Conservation (phyloP, 208 protist species). For the Trypanosoma brucei region DNA sequence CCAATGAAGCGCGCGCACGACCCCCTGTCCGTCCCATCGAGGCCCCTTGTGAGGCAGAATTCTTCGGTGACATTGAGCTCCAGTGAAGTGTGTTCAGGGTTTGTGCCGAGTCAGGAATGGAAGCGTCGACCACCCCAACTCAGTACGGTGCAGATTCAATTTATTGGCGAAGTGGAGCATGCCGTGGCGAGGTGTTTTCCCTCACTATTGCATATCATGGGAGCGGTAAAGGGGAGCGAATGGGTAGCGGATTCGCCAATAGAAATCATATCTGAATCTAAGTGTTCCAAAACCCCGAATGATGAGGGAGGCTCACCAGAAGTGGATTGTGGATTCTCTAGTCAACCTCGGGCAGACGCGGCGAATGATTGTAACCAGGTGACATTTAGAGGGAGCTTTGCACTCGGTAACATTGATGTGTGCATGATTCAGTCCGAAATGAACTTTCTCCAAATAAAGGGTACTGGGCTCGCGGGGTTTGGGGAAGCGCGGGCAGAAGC, state of each 20-base stretch:
- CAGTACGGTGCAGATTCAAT: constrained; percentile 41
- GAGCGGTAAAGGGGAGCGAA: not conserved
- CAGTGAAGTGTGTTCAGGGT: not conserved
- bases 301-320: not conserved
- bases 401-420: constrained; percentile 56
- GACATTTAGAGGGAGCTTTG: constrained; percentile 67
- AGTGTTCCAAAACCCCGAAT: not conserved
- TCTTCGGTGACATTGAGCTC: not conserved
- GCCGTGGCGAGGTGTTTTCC: constrained; percentile 38
- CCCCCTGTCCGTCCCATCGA: not conserved
- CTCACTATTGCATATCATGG: constrained; percentile 11
- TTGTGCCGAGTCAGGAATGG: not conserved
- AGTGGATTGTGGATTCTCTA: not conserved
- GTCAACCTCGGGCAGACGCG: not conserved
- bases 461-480: constrained; percentile 52
- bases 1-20: constrained; percentile 21
- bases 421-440: constrained; percentile 45
- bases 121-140: not conserved
- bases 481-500: constrained; percentile 49
- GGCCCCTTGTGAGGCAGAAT: not conserved
- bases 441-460: constrained; percentile 69
- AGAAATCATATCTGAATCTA: not conserved
- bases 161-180: constrained; percentile 52
- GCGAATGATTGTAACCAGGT: not conserved
- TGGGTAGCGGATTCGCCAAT: not conserved